phyloP scores from a whole-genome alignment of 225 moss, liverwort and hornwort species.

The Physcomitrium patens region DNA sequence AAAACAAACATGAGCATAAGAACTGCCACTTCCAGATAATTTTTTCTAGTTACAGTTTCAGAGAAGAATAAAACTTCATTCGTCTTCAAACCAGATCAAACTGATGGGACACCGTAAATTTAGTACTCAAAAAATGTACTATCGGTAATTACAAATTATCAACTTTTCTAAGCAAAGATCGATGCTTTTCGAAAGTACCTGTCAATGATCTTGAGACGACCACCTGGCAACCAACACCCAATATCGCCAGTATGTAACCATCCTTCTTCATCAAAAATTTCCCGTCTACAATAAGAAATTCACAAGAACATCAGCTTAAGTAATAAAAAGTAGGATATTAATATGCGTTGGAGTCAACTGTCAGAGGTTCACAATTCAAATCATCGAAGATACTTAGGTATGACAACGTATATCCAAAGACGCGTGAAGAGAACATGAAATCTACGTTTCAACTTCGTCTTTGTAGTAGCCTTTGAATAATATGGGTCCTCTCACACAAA shows the following conservation, averaged over 20 bases:
- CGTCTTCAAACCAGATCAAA: neutral
- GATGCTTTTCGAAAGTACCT: constrained; percentile 40
- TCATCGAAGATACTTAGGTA: neutral
- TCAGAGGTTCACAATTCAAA: neutral
- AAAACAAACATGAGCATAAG: constrained; percentile 4
- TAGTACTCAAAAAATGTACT: neutral
- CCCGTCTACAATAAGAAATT: constrained; percentile 46
- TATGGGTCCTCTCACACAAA: constrained; percentile 88
- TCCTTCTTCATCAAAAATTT: constrained; percentile 85
- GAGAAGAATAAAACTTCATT: neutral
- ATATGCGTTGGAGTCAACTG: neutral
- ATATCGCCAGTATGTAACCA: constrained; percentile 95
- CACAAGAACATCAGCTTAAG: neutral
- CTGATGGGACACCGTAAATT: neutral
- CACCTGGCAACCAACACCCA: constrained; percentile 92
- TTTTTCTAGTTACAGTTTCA: neutral
- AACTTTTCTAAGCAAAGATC: neutral
- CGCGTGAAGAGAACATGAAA: neutral
- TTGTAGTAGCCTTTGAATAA: constrained; percentile 95
- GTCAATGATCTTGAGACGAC: constrained; percentile 92
- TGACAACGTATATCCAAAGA: constrained; percentile 15
- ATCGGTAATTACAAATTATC: neutral
- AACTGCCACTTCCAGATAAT: too few relatives aligned
- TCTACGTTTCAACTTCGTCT: constrained; percentile 87
- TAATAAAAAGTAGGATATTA: neutral